Evolutionary conservation across 1,284 basidiomycete species (phyloP).

Genomic region (Sanghuangporus baumii): DNA sequence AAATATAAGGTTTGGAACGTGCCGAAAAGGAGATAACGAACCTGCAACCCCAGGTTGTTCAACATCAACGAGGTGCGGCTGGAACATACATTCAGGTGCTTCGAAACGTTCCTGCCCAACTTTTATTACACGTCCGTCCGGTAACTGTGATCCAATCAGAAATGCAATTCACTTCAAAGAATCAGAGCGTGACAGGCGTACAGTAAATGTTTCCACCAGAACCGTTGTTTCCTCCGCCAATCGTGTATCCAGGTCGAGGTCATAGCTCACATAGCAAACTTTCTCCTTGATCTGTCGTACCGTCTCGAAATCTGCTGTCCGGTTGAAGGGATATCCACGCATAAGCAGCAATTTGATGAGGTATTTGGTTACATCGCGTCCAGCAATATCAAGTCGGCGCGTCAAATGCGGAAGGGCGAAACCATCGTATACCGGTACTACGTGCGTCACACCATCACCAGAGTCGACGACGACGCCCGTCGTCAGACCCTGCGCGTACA

Average conservation of each 20-base stretch:
- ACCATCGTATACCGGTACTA: constrained; percentile 97
- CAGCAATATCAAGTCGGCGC: constrained; percentile 92
- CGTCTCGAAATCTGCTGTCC: constrained; percentile 99
- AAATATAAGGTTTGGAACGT: not conserved
- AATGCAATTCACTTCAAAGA: not conserved
- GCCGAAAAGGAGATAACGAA: constrained; percentile 27
- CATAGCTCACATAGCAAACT: constrained; percentile 96
- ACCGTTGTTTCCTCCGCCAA: constrained; percentile 96
- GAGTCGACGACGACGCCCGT: constrained; percentile 99
- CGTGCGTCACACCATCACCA: constrained; percentile 98
- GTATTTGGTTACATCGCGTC: constrained; percentile 96
- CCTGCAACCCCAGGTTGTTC: constrained; percentile 97
- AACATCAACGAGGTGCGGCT: constrained; percentile 95
- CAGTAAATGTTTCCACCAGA: constrained; percentile 93
- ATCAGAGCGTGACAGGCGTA: constrained; percentile 25
- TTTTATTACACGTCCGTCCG: constrained; percentile 95
- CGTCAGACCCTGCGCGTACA: constrained; percentile 74
- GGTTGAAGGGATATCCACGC: constrained; percentile 99
- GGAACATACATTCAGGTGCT: constrained; percentile 99
- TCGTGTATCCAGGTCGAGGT: constrained; percentile 91
- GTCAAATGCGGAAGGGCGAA: constrained; percentile 95
- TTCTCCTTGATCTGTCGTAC: constrained; percentile 99
- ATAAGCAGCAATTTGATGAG: constrained; percentile 97
- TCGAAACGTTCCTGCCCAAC: constrained; percentile 99
- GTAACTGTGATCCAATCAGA: constrained; percentile 52